Conservation (phyloP, 108 stramenopile species). For the Nitzschia sp. region DNA sequence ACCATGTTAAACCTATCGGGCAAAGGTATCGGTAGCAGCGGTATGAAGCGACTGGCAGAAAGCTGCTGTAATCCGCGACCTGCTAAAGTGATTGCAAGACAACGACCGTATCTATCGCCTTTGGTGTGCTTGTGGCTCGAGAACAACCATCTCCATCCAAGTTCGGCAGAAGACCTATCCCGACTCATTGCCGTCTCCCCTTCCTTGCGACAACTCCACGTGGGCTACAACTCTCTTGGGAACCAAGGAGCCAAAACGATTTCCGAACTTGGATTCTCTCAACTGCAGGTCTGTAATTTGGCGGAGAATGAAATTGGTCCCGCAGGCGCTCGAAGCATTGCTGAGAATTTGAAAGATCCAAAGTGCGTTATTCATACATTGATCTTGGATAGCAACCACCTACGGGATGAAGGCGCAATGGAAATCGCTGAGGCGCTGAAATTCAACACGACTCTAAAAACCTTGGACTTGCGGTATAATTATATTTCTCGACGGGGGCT, state of each 20-base stretch:
- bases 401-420: slow-evolving; percentile 28
- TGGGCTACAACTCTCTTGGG: neutral
- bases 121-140: slow-evolving; percentile 8
- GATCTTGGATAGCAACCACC: slow-evolving; percentile 10
- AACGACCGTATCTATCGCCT: neutral
- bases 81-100: neutral
- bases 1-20: slow-evolving; percentile 3
- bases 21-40: neutral
- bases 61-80: slow-evolving; percentile 4
- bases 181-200: neutral
- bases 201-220: neutral
- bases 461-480: slow-evolving; percentile 13
- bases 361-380: neutral
- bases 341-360: neutral
- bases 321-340: slow-evolving; percentile 11
- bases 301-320: slow-evolving; percentile 21
- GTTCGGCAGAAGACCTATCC: neutral
- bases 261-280: neutral
- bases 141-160: slow-evolving; percentile 2
- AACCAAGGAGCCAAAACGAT: neutral
- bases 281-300: slow-evolving; percentile 8
- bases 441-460: slow-evolving; percentile 16
- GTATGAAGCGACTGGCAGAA: slow-evolving; percentile 1
- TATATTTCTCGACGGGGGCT: slow-evolving; percentile 6
- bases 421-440: slow-evolving; percentile 21